A percentile compares a stretch with the other conserved stretches of the same genome.
Evolutionary conservation across 306 rosid genomes (phyloP).

Genomic region (Cicer cuneatum): DNA sequence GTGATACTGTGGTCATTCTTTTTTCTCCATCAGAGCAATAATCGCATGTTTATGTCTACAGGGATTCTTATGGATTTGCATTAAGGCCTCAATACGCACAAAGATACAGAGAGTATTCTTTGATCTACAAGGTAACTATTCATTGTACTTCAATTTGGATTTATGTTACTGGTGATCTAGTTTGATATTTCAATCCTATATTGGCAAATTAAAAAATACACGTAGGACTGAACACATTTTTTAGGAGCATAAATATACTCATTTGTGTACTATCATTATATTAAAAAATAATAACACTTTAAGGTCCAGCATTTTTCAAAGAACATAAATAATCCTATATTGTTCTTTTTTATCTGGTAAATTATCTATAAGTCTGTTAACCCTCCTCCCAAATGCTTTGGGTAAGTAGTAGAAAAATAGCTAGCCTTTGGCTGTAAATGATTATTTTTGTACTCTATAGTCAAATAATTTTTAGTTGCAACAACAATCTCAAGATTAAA

Average conservation of each 20-base stretch:
- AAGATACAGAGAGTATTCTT: conserved; percentile 69
- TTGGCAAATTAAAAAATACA: background rate
- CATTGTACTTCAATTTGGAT: conserved; percentile 20
- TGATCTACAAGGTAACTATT: conserved; percentile 73
- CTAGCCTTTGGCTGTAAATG: conserved; percentile 17
- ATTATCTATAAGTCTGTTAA: background rate
- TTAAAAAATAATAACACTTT: conserved; percentile 5
- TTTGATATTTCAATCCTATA: conserved; percentile 39
- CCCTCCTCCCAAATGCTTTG: background rate
- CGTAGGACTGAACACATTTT: background rate
- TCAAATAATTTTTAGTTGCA: conserved; percentile 21
- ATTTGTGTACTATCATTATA: background rate
- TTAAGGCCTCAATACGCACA: conserved; percentile 90
- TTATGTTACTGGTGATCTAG: conserved; percentile 26
- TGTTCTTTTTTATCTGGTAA: conserved; percentile 17
- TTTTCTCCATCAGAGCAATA: background rate
- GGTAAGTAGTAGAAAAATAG: conserved; percentile 7
- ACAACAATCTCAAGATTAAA: conserved; percentile 2
- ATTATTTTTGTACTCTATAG: conserved; percentile 19
- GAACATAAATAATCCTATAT: too few relatives aligned
- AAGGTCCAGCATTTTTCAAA: conserved; percentile 13
- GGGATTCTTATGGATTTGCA: conserved; percentile 94
- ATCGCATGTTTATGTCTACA: conserved; percentile 42
- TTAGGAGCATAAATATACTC: background rate
- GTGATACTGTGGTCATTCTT: conserved; percentile 1